These are phyloP conservation scores for Amesomyces nigricolor DNA, from an alignment of 2,329 filamentous ascomycete species.

Conservation along the genomic window DNA sequence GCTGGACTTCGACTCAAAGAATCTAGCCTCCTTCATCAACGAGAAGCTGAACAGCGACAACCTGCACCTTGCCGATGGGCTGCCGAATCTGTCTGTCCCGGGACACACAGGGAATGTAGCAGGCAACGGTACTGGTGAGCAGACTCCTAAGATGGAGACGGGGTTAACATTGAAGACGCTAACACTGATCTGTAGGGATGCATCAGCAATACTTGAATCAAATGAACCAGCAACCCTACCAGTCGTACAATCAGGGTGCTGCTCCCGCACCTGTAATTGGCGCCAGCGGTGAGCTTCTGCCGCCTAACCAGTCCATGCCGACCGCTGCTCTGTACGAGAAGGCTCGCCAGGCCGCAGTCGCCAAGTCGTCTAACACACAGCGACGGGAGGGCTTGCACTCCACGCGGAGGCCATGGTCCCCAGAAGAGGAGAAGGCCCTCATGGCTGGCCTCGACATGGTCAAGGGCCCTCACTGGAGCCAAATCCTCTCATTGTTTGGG, in stretches of 20 bases:
- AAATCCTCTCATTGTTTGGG: slow-evolving; percentile 81
- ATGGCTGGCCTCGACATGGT: slow-evolving; percentile 86
- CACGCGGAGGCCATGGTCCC: slow-evolving; percentile 74
- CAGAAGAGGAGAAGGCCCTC: slow-evolving; percentile 82
- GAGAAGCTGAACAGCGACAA: slow-evolving; percentile 20
- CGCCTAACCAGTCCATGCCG: slow-evolving; percentile 52
- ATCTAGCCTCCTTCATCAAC: slow-evolving; percentile 22
- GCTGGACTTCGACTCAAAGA: slow-evolving; percentile 17
- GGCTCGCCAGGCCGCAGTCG: slow-evolving; percentile 53
- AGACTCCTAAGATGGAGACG: neutral
- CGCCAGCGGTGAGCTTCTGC: slow-evolving; percentile 37
- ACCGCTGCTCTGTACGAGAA: slow-evolving; percentile 53
- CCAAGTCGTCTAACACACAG: slow-evolving; percentile 50
- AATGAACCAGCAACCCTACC: slow-evolving; percentile 18
- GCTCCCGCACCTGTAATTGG: slow-evolving; percentile 26
- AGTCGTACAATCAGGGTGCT: slow-evolving; percentile 27
- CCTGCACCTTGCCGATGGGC: slow-evolving; percentile 15
- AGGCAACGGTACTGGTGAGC: slow-evolving; percentile 11
- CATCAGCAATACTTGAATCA: slow-evolving; percentile 20
- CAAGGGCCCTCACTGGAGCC: slow-evolving; percentile 88
- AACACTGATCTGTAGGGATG: neutral
- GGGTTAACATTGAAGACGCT: neutral
- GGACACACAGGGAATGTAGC: neutral
- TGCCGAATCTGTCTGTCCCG: slow-evolving; percentile 12
- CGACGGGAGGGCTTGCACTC: slow-evolving; percentile 53